phyloP scores from a whole-genome alignment of 768 basidiomycete genomes.

The Amylocystis lapponica region DNA sequence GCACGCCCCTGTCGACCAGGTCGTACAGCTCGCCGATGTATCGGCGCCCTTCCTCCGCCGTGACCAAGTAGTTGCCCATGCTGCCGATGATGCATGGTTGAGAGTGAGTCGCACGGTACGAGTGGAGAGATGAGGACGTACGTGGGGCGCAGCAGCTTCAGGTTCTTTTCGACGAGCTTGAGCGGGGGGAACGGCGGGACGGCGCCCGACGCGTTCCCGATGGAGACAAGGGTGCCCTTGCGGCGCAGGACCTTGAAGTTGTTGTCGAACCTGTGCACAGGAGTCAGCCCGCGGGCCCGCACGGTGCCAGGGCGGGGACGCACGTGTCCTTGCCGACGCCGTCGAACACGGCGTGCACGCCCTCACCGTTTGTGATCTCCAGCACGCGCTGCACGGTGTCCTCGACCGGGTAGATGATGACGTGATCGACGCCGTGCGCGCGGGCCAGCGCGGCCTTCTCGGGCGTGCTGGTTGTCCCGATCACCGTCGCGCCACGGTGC shows the following conservation, averaged over 20 bases:
- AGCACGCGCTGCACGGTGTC: slow-evolving; percentile 67
- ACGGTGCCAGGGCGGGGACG: slow-evolving; percentile 21
- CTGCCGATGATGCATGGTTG: slow-evolving; percentile 34
- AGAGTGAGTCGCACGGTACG: not conserved
- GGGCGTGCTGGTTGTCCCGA: slow-evolving; percentile 84
- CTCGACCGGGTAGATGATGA: slow-evolving; percentile 72
- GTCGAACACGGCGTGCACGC: slow-evolving; percentile 84
- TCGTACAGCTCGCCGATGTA: slow-evolving; percentile 66
- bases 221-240: slow-evolving; percentile 85
- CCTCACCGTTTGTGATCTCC: slow-evolving; percentile 71
- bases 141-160: slow-evolving; percentile 75
- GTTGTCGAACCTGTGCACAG: slow-evolving; percentile 53
- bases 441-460: slow-evolving; percentile 80
- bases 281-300: not conserved
- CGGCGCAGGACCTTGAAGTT: slow-evolving; percentile 77
- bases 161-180: slow-evolving; percentile 74
- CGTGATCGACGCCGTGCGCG: slow-evolving; percentile 75
- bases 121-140: slow-evolving; percentile 27
- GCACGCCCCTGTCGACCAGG: slow-evolving; percentile 47
- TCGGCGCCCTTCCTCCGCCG: slow-evolving; percentile 61
- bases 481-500: slow-evolving; percentile 75
- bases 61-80: slow-evolving; percentile 64
- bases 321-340: slow-evolving; percentile 95
- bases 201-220: slow-evolving; percentile 89
- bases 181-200: slow-evolving; percentile 72